Conservation (phyloP, 2,329 filamentous ascomycete genomes). For the Fusarium sp. region DNA sequence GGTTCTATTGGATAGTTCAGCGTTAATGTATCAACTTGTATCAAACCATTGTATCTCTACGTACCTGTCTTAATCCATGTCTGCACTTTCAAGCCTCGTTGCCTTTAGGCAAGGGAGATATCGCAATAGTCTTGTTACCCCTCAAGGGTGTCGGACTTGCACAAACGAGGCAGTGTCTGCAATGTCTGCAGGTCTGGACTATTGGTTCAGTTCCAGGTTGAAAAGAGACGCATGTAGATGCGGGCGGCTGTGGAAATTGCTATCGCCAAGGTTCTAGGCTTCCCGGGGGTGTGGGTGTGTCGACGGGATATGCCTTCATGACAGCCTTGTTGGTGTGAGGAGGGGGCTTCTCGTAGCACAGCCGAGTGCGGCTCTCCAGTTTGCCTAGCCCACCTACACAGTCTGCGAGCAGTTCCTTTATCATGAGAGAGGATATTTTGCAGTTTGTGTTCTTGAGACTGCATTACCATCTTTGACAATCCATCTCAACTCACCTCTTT, state of each 20-base stretch:
- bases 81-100: conserved; percentile 1
- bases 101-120: neutral
- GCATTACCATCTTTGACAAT: neutral
- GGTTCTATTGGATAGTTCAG: conserved; percentile 2
- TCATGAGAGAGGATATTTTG: neutral
- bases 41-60: neutral
- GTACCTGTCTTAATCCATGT: neutral
- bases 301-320: conserved; percentile 1
- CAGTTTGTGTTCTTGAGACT: neutral
- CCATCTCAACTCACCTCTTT: neutral
- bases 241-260: conserved; percentile 1
- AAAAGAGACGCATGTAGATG: neutral
- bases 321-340: neutral
- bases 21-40: conserved; percentile 8
- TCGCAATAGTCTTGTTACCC: neutral
- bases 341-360: neutral
- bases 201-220: neutral
- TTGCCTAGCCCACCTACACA: neutral
- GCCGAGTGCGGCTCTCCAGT: neutral
- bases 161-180: neutral
- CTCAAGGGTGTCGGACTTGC: neutral
- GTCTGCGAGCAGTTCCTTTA: neutral
- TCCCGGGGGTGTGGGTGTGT: neutral
- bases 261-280: neutral
- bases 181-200: conserved; percentile 3